Evolutionary conservation across 768 basidiomycete genomes (phyloP).

Genomic region (Heimioporus sp.): DNA sequence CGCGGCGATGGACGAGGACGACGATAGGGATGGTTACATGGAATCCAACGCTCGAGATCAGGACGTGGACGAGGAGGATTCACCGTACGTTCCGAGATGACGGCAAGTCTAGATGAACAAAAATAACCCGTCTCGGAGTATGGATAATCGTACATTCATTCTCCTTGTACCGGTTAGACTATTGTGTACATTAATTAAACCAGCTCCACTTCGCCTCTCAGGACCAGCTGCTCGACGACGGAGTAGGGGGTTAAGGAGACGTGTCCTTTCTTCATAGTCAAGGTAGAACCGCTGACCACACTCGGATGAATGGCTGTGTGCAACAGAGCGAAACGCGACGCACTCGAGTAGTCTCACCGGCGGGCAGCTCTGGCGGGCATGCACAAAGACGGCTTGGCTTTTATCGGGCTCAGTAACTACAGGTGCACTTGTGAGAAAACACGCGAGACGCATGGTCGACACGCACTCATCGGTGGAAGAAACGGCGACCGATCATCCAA

Average conservation of each 20-base stretch:
- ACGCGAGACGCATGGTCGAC: neutral
- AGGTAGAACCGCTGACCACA: constrained; percentile 55
- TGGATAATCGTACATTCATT: constrained; percentile 8
- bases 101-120: neutral
- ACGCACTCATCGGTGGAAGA: constrained; percentile 73
- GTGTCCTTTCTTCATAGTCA: constrained; percentile 78
- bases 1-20: constrained; percentile 39
- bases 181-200: constrained; percentile 44
- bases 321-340: constrained; percentile 21
- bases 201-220: constrained; percentile 71
- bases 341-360: constrained; percentile 69
- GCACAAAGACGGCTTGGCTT: constrained; percentile 75
- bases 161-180: constrained; percentile 10
- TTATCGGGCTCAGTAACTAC: constrained; percentile 79
- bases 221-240: constrained; percentile 71
- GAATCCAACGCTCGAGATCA: constrained; percentile 41
- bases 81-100: constrained; percentile 42
- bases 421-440: constrained; percentile 4
- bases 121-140: no score
- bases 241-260: constrained; percentile 79
- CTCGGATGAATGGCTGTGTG: neutral
- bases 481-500: constrained; percentile 74
- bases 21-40: constrained; percentile 39
- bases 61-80: constrained; percentile 45
- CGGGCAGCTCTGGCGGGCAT: constrained; percentile 70